phyloP scores from a whole-genome alignment of 345 rosid species.

The Acer campestre region DNA sequence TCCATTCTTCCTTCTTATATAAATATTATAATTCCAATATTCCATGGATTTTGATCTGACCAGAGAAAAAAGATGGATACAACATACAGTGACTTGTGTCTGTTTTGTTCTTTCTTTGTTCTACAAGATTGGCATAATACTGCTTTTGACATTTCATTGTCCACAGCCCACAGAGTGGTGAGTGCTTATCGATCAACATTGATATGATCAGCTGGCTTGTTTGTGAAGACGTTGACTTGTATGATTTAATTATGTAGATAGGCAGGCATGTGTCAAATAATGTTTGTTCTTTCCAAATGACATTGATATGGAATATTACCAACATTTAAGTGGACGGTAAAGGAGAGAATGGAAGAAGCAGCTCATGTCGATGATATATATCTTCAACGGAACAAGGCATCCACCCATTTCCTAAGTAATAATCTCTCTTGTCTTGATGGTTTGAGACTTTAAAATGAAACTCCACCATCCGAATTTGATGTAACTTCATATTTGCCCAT shows the following conservation, averaged over 20 bases:
- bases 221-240: neutral
- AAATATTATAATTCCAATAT: no score
- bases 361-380: neutral
- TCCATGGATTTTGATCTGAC: no score
- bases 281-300: neutral
- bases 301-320: constrained; percentile 2
- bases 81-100: no score
- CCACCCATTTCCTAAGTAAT: no score
- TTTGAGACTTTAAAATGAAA: no score
- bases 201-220: neutral
- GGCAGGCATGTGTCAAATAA: no score
- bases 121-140: constrained; percentile 12
- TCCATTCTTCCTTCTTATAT: no score
- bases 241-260: neutral
- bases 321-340: neutral
- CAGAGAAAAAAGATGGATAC: no score
- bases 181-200: neutral
- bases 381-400: no score
- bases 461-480: no score
- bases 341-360: neutral
- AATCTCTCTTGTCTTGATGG: no score
- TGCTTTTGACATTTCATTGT: neutral
- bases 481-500: no score
- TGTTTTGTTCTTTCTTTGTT: constrained; percentile 5
- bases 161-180: neutral